These are phyloP conservation scores for Diaporthe vaccinii DNA, from an alignment of 2,329 filamentous ascomycete species.

Conservation along the genomic window DNA sequence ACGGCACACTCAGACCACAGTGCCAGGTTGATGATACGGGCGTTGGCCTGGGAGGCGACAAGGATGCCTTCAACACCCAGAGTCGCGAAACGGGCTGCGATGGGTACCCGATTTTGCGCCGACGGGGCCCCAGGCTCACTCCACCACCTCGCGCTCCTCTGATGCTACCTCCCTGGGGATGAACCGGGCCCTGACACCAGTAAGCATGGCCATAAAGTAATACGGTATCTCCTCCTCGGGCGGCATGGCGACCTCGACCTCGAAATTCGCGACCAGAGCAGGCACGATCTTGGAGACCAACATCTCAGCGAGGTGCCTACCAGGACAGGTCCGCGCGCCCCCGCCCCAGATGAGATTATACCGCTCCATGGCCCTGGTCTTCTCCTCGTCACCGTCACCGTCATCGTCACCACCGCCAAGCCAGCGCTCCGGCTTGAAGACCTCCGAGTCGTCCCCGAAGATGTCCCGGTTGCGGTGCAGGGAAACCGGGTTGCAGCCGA, in stretches of 20 bases:
- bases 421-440: constrained; percentile 64
- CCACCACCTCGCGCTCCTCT: not conserved
- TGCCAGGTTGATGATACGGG: not conserved
- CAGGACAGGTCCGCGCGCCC: constrained; percentile 64
- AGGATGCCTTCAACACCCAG: not conserved
- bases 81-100: not conserved
- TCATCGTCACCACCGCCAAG: constrained; percentile 43
- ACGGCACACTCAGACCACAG: not conserved
- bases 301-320: constrained; percentile 64
- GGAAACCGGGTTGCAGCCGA: constrained; percentile 64
- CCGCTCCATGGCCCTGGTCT: constrained; percentile 59
- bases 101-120: too few species aligned
- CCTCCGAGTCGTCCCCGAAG: constrained; percentile 60
- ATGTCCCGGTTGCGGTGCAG: constrained; percentile 64
- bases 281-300: constrained; percentile 61
- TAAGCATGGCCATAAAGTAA: constrained; percentile 68
- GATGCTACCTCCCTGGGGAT: constrained; percentile 36
- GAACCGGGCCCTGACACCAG: constrained; percentile 60
- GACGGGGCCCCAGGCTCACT: not conserved
- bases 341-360: constrained; percentile 66
- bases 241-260: constrained; percentile 57
- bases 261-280: constrained; percentile 59
- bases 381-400: constrained; percentile 41
- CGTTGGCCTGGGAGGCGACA: not conserved
- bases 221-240: constrained; percentile 55